Base-by-base conservation (phyloP, 2,329 filamentous ascomycete genomes). In the Delphinella strobiligena region DNA sequence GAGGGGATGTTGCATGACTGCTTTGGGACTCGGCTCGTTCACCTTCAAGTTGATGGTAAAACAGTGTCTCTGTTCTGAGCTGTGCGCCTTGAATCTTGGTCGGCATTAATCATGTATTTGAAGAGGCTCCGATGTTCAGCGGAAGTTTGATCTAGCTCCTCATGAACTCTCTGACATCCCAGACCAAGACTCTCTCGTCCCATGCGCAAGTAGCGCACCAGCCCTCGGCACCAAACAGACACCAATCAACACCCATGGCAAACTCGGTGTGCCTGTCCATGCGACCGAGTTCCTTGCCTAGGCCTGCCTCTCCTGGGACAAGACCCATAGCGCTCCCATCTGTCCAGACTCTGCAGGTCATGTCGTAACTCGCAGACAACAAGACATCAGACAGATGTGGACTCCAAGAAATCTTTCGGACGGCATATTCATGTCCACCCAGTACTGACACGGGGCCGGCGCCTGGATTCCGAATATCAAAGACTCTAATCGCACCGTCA, bases 201-300 rank as follows among this genome's bases (percentile, higher is more conserved):
- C 91, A 98, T 1, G 86, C 88, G 2, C 82, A 84, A 46, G 84
- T 93, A 2, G 91, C 88, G 49, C 88, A 88, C 91, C 91, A 98
- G 4, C 91, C 91, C 47, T 93, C 88, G 17, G 78, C 82, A 4
- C 91, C 91, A 60, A 98, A 98, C 33, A 98, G 62, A 62, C 91
- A 98, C 91, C 93, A 98, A 59, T 98, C 91, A 1, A 96, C 83
- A 5, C 91, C 91, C 3, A 87, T 94, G 8, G 82, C 87, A 53
- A 98, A 98, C 64, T 98, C 91, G 1, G 89, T 95, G 60, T 98
- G 91, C 14, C 78, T 67, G 42, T 84, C 87, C 88, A 98, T 95
- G 30, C 86, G 64, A 3, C 87, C 88, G 51, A 94, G 64, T 60
- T 94, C 80, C 17, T 71, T 66, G 5, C 38, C 50, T 14, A 34